Evolutionary conservation across 768 basidiomycete species (phyloP).

Genomic region (Boletus reticuloceps): DNA sequence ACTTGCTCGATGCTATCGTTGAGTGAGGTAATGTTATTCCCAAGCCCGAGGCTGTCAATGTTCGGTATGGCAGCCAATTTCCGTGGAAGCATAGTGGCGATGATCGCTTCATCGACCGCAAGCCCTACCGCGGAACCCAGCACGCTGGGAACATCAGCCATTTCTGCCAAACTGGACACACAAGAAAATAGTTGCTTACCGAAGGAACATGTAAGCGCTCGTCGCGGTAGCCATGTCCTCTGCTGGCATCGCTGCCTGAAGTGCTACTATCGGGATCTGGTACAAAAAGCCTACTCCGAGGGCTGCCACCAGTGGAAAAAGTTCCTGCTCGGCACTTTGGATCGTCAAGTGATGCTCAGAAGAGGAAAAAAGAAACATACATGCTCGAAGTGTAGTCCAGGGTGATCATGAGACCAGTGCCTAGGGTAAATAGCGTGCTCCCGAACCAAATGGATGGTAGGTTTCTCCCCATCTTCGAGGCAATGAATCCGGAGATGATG

Average conservation of each 20-base stretch:
- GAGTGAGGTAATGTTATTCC: slow-evolving; percentile 43
- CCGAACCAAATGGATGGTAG: slow-evolving; percentile 60
- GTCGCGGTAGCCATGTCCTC: slow-evolving; percentile 82
- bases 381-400: slow-evolving; percentile 55
- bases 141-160: slow-evolving; percentile 37
- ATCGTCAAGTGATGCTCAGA: slow-evolving; percentile 1
- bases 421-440: slow-evolving; percentile 57
- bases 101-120: slow-evolving; percentile 69
- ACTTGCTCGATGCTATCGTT: slow-evolving; percentile 48
- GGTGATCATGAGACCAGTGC: slow-evolving; percentile 71
- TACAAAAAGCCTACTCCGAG: slow-evolving; percentile 64
- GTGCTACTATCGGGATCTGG: slow-evolving; percentile 63
- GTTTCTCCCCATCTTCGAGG: slow-evolving; percentile 57
- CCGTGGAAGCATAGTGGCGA: slow-evolving; percentile 45
- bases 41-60: slow-evolving; percentile 25
- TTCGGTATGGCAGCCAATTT: slow-evolving; percentile 10
- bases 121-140: slow-evolving; percentile 76
- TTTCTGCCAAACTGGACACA: not conserved
- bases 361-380: slow-evolving; percentile 29
- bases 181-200: slow-evolving; percentile 33
- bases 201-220: slow-evolving; percentile 69
- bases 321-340: slow-evolving; percentile 53
- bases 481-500: slow-evolving; percentile 55
- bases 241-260: slow-evolving; percentile 84
- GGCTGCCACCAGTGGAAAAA: slow-evolving; percentile 65